Evolutionary conservation across 140 eudicot species (phyloP).

Genomic region (Anethum foeniculum): DNA sequence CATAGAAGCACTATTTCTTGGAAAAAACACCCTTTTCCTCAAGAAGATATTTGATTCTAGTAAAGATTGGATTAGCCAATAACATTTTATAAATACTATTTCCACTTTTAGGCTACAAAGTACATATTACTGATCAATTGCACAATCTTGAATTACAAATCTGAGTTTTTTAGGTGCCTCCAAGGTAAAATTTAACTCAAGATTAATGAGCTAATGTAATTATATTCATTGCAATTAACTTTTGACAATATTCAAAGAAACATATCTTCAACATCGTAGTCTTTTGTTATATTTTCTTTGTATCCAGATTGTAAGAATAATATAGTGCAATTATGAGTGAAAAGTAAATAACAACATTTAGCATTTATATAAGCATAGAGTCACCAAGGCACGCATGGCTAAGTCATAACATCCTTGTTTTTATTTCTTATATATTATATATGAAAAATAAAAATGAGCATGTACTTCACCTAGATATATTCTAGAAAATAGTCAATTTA

Average conservation of each 20-base stretch:
- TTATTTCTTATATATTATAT: not conserved
- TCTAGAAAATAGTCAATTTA: slow-evolving; percentile 17
- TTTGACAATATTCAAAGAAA: not conserved
- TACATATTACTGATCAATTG: too few species aligned
- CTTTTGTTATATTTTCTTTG: not conserved
- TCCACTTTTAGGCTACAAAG: not conserved
- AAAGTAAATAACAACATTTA: not conserved
- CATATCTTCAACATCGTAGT: not conserved
- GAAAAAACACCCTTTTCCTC: not conserved
- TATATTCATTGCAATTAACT: not conserved
- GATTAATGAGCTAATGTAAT: not conserved
- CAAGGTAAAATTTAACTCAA: not conserved
- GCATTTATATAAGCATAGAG: not conserved
- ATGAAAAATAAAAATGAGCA: not conserved
- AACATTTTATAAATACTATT: not conserved
- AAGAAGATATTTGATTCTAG: not conserved
- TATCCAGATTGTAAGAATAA: not conserved
- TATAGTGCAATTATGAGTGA: not conserved
- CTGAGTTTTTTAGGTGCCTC: not conserved
- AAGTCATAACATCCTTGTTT: not conserved
- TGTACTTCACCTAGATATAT: not conserved
- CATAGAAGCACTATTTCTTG: not conserved
- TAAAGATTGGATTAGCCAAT: not conserved
- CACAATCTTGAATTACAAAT: not conserved
- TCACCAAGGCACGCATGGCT: not conserved